Evolutionary conservation across 192 early-diverging fungal genomes (phyloP).

Genomic region (Coemansia sp.): DNA sequence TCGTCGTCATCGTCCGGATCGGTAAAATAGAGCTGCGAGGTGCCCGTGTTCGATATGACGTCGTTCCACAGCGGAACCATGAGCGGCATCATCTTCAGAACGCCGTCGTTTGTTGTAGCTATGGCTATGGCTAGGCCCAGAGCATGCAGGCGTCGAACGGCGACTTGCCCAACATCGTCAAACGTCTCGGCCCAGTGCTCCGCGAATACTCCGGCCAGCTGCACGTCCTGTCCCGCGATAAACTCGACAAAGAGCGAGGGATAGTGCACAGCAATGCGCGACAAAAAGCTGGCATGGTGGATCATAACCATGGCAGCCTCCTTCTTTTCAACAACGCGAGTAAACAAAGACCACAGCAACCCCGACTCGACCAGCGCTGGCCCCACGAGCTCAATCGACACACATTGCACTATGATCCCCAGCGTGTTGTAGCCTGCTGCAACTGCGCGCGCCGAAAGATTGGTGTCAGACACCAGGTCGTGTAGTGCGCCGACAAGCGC

Average conservation of each 20-base stretch:
- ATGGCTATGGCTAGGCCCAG: slow-evolving; percentile 26
- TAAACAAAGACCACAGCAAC: slow-evolving; percentile 35
- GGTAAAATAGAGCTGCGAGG: slow-evolving; percentile 18
- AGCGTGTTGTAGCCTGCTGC: slow-evolving; percentile 31
- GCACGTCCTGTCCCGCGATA: slow-evolving; percentile 18
- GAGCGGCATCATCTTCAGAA: slow-evolving; percentile 19
- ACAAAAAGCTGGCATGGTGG: slow-evolving; percentile 30
- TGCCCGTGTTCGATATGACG: slow-evolving; percentile 34
- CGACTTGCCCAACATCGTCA: slow-evolving; percentile 28
- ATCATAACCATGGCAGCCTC: slow-evolving; percentile 20
- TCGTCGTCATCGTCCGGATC: slow-evolving; percentile 20
- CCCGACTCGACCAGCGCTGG: slow-evolving; percentile 9
- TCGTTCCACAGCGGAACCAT: slow-evolving; percentile 50
- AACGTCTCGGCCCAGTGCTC: slow-evolving; percentile 31
- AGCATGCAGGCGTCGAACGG: slow-evolving; percentile 29
- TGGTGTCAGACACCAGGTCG: slow-evolving; percentile 21
- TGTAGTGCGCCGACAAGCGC: slow-evolving; percentile 24
- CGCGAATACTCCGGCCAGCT: slow-evolving; percentile 10
- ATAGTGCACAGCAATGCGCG: slow-evolving; percentile 32
- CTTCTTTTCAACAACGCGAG: slow-evolving; percentile 28
- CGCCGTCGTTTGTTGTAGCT: slow-evolving; percentile 27
- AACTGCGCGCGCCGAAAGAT: slow-evolving; percentile 20
- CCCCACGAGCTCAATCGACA: slow-evolving; percentile 3
- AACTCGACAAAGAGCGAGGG: slow-evolving; percentile 36
- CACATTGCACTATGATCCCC: slow-evolving; percentile 29